Conservation (phyloP, 2,329 filamentous ascomycete species). For the Onygena corvina region DNA sequence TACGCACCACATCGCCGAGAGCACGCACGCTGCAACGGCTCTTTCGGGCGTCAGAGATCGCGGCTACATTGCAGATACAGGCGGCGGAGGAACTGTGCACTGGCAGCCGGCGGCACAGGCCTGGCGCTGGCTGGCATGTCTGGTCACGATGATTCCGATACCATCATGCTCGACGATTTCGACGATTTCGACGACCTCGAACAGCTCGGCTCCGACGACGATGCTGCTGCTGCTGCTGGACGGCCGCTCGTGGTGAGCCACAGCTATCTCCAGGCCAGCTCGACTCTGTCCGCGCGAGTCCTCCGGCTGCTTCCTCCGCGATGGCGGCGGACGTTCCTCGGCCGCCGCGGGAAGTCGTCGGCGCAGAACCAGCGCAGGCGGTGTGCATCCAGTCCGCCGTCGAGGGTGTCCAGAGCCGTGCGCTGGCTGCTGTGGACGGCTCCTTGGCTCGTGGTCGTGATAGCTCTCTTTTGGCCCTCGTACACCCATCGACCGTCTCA, state of each 20-base stretch:
- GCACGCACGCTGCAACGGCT: too few relatives aligned
- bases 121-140: neutral
- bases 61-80: too few relatives aligned
- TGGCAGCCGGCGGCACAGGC: neutral
- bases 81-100: too few relatives aligned
- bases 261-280: neutral
- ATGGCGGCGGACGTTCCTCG: neutral
- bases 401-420: neutral
- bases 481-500: conserved; percentile 45
- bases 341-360: neutral
- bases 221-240: neutral
- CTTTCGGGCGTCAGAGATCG: too few relatives aligned
- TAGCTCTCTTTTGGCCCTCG: conserved; percentile 42
- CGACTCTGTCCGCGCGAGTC: neutral
- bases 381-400: neutral
- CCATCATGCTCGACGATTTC: neutral
- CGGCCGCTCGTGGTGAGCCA: neutral
- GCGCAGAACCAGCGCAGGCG: neutral
- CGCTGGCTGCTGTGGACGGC: neutral
- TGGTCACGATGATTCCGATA: neutral
- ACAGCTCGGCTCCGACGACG: neutral
- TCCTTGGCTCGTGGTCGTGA: conserved; percentile 27
- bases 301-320: neutral
- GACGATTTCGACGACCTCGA: too few relatives aligned
- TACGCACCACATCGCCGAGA: too few relatives aligned